Percentiles rank a stretch among this genome's conserved stretches.
phyloP scores from a whole-genome alignment of 345 rosid species.

The sweet orange (Citrus sinensis) region DVS_A1.0 CM039165.1:32086001-32086500 shows the following conservation, averaged over 20 bases:
- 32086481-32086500: conserved; percentile 14
- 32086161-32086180: conserved; percentile 44
- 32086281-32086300: conserved; percentile 43
- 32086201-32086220: conserved; percentile 60
- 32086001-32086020: conserved; percentile 10
- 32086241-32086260: conserved; percentile 36
- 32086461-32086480: conserved; percentile 22
- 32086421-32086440: conserved; percentile 16
- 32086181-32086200: conserved; percentile 47
- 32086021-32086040: not conserved
- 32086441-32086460: conserved; percentile 15
- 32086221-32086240: conserved; percentile 51
- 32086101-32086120: conserved; percentile 47
- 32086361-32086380: conserved; percentile 34
- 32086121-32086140: conserved; percentile 38
- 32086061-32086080: not conserved
- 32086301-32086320: conserved; percentile 45
- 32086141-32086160: conserved; percentile 36
- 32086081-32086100: conserved; percentile 37
- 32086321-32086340: conserved; percentile 60
- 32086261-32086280: conserved; percentile 31
- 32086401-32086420: conserved; percentile 1
- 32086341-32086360: conserved; percentile 39
- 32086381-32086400: conserved; percentile 20
- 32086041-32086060: not conserved